Evolutionary conservation across 2,329 filamentous ascomycete species (phyloP).

Genomic region (Lomentospora prolificans): DNA sequence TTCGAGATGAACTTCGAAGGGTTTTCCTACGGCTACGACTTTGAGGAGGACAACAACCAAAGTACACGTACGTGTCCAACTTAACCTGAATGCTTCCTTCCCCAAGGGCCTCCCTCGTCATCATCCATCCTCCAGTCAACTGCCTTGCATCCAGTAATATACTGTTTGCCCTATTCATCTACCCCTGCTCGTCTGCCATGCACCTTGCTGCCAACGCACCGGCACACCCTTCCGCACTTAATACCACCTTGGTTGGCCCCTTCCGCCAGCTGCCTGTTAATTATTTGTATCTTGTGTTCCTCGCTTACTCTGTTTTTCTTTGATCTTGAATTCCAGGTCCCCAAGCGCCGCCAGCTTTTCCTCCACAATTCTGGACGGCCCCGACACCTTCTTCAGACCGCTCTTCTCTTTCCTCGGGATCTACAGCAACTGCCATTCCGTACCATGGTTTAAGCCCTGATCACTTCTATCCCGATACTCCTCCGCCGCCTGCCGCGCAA

Average conservation of each 20-base stretch:
- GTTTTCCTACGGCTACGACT: constrained; percentile 7
- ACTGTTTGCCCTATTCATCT: background rate
- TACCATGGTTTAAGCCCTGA: constrained; percentile 6
- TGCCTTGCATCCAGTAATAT: too few species aligned
- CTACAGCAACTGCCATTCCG: background rate
- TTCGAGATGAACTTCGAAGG: constrained; percentile 6
- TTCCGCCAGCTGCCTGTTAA: background rate
- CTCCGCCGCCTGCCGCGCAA: background rate
- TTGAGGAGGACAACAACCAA: background rate
- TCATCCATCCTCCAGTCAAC: background rate
- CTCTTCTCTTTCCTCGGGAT: background rate
- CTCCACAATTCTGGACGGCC: constrained; percentile 6
- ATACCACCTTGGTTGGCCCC: constrained; percentile 1
- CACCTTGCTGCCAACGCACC: constrained; percentile 1
- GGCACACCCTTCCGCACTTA: background rate
- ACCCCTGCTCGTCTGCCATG: background rate
- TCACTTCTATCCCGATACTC: constrained; percentile 7
- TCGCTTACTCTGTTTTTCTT: background rate
- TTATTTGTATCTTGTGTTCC: background rate
- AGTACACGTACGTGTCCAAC: constrained; percentile 5
- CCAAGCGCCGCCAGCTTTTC: background rate
- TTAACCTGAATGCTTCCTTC: background rate
- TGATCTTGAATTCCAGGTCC: background rate
- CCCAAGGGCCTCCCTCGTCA: background rate
- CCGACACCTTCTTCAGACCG: constrained; percentile 4